Evolutionary conservation across 176 grass and related monocot genomes (phyloP).

Genomic region (bread wheat (Triticum aestivum)): DNA sequence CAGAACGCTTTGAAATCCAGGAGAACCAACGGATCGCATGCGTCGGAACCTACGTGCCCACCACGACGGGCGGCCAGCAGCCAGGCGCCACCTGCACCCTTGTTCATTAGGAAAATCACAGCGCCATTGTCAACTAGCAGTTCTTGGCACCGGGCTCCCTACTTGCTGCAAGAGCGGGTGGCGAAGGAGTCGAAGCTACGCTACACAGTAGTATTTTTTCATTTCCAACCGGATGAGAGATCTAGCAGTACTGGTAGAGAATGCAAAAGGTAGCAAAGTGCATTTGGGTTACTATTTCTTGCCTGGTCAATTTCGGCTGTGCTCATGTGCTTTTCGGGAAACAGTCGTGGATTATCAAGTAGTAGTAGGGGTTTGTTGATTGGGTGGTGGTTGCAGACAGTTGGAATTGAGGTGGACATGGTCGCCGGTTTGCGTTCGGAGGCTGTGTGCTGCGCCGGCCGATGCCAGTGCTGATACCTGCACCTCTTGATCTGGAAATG

Average conservation of each 20-base stretch:
- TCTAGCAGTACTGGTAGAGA: background rate
- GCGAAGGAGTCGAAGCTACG: background rate
- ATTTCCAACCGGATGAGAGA: background rate
- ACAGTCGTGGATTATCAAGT: background rate
- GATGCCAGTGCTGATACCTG: background rate
- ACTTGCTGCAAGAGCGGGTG: background rate
- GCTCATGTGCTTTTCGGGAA: background rate
- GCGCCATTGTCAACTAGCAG: no score
- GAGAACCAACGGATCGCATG: background rate
- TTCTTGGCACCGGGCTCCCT: background rate
- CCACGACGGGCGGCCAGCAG: background rate
- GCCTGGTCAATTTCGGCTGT: background rate
- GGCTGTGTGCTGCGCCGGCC: background rate
- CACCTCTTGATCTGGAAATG: constrained; percentile 1
- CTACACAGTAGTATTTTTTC: no score
- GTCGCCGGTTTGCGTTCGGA: background rate
- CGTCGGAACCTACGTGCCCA: background rate
- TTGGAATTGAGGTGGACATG: constrained; percentile 5
- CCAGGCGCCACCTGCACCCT: background rate
- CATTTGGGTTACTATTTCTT: background rate
- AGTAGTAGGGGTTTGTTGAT: background rate
- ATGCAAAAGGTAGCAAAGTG: background rate
- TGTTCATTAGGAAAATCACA: background rate
- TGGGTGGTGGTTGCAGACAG: background rate
- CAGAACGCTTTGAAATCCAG: background rate